These are phyloP conservation scores for Malus hybrid DNA, from an alignment of 331 rosid genomes.

Conservation along the genomic window DNA sequence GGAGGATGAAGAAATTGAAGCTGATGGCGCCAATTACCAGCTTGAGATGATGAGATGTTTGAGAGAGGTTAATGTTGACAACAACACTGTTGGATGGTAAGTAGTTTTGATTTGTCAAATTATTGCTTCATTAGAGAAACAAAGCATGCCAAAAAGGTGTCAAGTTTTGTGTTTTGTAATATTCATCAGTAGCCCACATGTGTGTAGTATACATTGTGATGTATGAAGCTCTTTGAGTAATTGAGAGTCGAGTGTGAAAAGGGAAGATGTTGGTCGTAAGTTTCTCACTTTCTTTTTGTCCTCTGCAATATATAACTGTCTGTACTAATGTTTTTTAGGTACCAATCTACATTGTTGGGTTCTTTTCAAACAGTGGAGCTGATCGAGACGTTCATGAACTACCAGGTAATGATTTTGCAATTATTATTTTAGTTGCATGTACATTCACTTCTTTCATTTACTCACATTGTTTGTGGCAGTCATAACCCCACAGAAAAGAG, in stretches of 20 bases:
- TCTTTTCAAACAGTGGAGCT: constrained; percentile 90
- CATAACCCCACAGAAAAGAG: background rate
- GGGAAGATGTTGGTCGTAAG: background rate
- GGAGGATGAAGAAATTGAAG: constrained; percentile 95
- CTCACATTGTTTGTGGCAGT: background rate
- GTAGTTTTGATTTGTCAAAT: background rate
- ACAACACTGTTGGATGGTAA: constrained; percentile 95
- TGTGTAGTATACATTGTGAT: no score
- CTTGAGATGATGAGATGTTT: constrained; percentile 99
- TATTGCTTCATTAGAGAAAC: background rate
- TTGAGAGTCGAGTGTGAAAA: background rate
- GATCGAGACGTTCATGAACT: constrained; percentile 94
- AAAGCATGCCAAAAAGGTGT: background rate
- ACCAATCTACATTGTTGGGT: constrained; percentile 88
- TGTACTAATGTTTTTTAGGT: constrained; percentile 42
- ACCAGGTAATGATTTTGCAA: constrained; percentile 56
- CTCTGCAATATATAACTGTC: background rate
- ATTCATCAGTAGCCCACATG: background rate
- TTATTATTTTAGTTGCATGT: background rate
- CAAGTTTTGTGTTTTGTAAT: background rate
- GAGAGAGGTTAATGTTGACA: constrained; percentile 98
- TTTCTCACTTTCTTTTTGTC: background rate
- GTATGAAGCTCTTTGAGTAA: background rate
- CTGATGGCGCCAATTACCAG: constrained; percentile 98
- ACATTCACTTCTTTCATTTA: no score